These are phyloP conservation scores for Amphibolis antarctica DNA, from an alignment of 106 monocot species.

Conservation along the genomic window DNA sequence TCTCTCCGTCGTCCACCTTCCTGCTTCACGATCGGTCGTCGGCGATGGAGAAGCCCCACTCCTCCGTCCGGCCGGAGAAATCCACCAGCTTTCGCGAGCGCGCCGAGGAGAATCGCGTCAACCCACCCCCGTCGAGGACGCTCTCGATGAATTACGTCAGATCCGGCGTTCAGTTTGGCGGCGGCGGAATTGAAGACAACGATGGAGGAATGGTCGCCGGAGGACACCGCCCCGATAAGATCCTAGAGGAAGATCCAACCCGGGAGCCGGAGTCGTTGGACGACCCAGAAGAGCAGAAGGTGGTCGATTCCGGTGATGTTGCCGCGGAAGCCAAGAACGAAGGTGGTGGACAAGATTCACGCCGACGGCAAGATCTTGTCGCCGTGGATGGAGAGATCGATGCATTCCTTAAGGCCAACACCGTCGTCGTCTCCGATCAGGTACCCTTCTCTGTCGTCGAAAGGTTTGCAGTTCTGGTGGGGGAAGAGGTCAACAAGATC, in stretches of 20 bases:
- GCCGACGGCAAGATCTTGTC: background rate
- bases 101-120: slow-evolving; percentile 27
- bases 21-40: too few relatives aligned
- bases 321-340: too few relatives aligned
- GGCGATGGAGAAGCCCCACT: too few relatives aligned
- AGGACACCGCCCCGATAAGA: too few relatives aligned
- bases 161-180: slow-evolving; percentile 2
- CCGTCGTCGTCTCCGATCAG: background rate
- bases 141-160: slow-evolving; percentile 33
- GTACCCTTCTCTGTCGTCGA: slow-evolving; percentile 22
- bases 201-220: too few relatives aligned
- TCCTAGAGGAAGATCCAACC: slow-evolving; percentile 12
- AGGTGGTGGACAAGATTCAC: too few relatives aligned
- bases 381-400: slow-evolving; percentile 5
- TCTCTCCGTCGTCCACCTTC: too few relatives aligned
- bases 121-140: slow-evolving; percentile 23
- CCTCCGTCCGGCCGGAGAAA: slow-evolving; percentile 10
- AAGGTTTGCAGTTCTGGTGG: slow-evolving; percentile 22
- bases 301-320: too few relatives aligned
- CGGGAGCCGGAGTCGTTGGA: background rate
- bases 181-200: too few relatives aligned
- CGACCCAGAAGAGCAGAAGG: slow-evolving; percentile 1
- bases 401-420: too few relatives aligned
- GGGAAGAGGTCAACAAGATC: slow-evolving; percentile 25
- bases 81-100: slow-evolving; percentile 39